Conservation (phyloP, 1,284 basidiomycete genomes). For the Pascua sp. region DNA sequence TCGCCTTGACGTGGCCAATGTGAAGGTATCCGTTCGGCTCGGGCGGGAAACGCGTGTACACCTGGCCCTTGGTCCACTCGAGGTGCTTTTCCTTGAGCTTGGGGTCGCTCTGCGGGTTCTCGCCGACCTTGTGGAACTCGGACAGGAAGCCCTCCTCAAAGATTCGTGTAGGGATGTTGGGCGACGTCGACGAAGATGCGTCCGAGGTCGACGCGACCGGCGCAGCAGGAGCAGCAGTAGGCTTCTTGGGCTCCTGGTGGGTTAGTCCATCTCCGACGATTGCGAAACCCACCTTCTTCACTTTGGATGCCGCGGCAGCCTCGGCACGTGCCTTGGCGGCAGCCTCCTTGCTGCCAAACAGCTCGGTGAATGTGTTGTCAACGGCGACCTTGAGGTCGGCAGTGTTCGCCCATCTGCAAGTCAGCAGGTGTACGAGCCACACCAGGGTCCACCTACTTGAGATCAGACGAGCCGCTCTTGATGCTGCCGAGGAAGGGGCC, state of each 20-base stretch:
- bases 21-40: conserved; percentile 97
- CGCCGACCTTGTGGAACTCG: conserved; percentile 87
- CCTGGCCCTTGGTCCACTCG: conserved; percentile 71
- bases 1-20: conserved; percentile 97
- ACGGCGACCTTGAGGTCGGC: conserved; percentile 84
- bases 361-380: conserved; percentile 69
- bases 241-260: conserved; percentile 52
- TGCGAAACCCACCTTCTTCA: conserved; percentile 54
- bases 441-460: conserved; percentile 48
- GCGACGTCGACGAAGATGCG: conserved; percentile 30
- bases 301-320: conserved; percentile 62
- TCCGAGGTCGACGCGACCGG: conserved; percentile 28
- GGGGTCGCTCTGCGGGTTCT: conserved; percentile 81
- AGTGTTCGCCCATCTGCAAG: conserved; percentile 76
- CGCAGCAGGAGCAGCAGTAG: conserved; percentile 40
- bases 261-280: conserved; percentile 5
- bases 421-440: background rate
- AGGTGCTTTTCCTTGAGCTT: conserved; percentile 79
- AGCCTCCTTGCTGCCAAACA: conserved; percentile 72
- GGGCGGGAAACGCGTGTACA: conserved; percentile 96
- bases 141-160: conserved; percentile 96
- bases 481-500: conserved; percentile 68
- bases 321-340: conserved; percentile 65
- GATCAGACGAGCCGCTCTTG: conserved; percentile 60
- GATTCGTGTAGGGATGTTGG: conserved; percentile 55